Evolutionary conservation across 768 basidiomycete species (phyloP), one percentile per base, ranked within the genome.

Genomic region (Sporobolomyces phaffii): DNA sequence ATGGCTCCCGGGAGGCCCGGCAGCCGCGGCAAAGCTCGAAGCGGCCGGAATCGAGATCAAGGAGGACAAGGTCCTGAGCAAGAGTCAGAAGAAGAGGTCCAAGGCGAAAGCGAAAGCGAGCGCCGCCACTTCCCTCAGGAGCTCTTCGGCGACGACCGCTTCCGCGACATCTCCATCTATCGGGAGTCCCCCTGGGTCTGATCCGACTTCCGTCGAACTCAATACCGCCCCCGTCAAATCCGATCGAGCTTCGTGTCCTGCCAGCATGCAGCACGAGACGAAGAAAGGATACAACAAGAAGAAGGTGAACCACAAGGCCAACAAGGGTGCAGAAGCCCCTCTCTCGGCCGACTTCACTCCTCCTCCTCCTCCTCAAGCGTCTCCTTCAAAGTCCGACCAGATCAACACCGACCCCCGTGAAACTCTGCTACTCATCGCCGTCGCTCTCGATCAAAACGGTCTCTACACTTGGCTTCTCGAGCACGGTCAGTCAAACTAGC

Each of bases 401-500:
- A 38, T 9, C 18, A 20, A 53, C 20, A 10, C 63, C 18, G 87
- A 88, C 77, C 80, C 79, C n/a, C 78, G 79, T 69, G 85, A 89
- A 77, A 87, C 87, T 43, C 78, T 90, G 15, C 76, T 86, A 60
- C 88, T 89, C 72, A 86, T 90, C 62, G 85, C 83, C 2, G 45
- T 22, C 7, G 17, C 20, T 20, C 53, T 7, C 26, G 26, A 38
- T 56, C 82, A 89, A 77, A 70, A 77, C 10, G 82, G 81, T 26
- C 77, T 90, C 59, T 81, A 87, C 11, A 76, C 83, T 71, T 89
- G 87, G 87, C 82, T 90, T 17, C 83, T 86, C 77, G 80, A 82
- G 7, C 87, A 89, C 75, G 84, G 88, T 88, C 72, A 72, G 84
- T n/a, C n/a, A n/a, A n/a, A n/a, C n/a, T n/a, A n/a, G n/a, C n/a